phyloP scores from a whole-genome alignment of 2,329 filamentous ascomycete genomes.

The Verticillium alfalfae region DNA sequence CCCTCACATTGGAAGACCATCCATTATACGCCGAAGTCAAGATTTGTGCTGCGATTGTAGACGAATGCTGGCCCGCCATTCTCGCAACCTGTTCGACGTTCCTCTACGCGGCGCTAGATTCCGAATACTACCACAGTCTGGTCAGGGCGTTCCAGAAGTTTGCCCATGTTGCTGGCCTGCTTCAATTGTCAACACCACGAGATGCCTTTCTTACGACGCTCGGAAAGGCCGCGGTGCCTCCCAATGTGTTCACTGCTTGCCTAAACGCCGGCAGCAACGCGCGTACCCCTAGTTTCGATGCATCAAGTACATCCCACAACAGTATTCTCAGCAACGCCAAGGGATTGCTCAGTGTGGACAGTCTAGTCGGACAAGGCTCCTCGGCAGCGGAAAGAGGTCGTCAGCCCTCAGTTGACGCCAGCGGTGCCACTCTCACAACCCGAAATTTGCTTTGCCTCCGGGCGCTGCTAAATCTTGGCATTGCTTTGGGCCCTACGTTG shows the following conservation, averaged over 20 bases:
- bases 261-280: constrained; percentile 42
- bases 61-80: constrained; percentile 92
- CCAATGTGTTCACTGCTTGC: constrained; percentile 64
- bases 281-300: constrained; percentile 42
- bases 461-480: constrained; percentile 90
- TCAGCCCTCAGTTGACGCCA: constrained; percentile 52
- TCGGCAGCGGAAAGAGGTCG: constrained; percentile 53
- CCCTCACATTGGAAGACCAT: constrained; percentile 69
- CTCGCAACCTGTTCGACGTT: constrained; percentile 95
- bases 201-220: constrained; percentile 94
- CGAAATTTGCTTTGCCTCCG: constrained; percentile 86
- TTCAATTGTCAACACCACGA: constrained; percentile 77
- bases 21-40: constrained; percentile 66
- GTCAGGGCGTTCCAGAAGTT: constrained; percentile 94
- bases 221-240: constrained; percentile 86
- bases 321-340: constrained; percentile 67
- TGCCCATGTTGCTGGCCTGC: constrained; percentile 84
- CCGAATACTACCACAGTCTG: constrained; percentile 87
- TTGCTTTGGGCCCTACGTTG: constrained; percentile 85
- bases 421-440: constrained; percentile 63
- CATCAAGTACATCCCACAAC: constrained; percentile 21
- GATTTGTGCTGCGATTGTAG: constrained; percentile 75
- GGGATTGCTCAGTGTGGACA: constrained; percentile 70
- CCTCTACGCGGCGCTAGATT: constrained; percentile 83
- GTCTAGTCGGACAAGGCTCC: constrained; percentile 53